Conservation (phyloP, 23 red algal species). For the Gracilariopsis chorda region DNA sequence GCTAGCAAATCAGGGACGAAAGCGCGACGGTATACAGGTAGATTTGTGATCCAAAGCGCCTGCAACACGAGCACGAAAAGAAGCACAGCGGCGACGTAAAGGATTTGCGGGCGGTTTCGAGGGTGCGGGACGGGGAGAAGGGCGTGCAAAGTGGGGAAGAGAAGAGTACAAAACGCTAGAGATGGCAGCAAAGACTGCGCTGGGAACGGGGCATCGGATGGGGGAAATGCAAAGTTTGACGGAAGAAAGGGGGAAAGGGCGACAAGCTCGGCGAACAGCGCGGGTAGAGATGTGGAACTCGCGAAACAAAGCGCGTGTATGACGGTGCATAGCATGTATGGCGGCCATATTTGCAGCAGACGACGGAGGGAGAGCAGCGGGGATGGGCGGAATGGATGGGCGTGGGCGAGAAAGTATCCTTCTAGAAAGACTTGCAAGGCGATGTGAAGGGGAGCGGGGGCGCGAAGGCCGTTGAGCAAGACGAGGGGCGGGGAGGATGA, state of each 20-base stretch:
- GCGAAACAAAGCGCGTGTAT: background rate
- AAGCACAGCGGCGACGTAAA: background rate
- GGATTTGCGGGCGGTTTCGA: background rate
- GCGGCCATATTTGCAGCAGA: background rate
- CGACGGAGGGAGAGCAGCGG: background rate
- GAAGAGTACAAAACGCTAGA: background rate
- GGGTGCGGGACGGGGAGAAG: background rate
- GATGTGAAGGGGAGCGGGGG: background rate
- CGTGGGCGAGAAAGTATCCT: background rate
- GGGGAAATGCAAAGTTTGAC: slow-evolving; percentile 15
- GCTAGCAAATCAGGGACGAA: slow-evolving; percentile 7
- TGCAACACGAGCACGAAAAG: background rate
- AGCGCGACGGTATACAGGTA: background rate
- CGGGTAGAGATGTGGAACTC: background rate
- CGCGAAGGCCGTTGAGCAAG: background rate
- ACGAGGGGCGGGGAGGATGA: background rate
- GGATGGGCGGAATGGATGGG: background rate
- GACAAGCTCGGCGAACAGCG: background rate
- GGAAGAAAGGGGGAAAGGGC: slow-evolving; percentile 24
- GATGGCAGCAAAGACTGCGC: slow-evolving; percentile 35
- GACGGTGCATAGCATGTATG: background rate
- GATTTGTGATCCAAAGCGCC: slow-evolving; percentile 32
- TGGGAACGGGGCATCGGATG: background rate
- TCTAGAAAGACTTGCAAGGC: background rate
- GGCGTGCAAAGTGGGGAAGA: background rate